Evolutionary conservation across 169 alveolate genomes (phyloP).

Genomic region (Cystoisospora suis): DNA sequence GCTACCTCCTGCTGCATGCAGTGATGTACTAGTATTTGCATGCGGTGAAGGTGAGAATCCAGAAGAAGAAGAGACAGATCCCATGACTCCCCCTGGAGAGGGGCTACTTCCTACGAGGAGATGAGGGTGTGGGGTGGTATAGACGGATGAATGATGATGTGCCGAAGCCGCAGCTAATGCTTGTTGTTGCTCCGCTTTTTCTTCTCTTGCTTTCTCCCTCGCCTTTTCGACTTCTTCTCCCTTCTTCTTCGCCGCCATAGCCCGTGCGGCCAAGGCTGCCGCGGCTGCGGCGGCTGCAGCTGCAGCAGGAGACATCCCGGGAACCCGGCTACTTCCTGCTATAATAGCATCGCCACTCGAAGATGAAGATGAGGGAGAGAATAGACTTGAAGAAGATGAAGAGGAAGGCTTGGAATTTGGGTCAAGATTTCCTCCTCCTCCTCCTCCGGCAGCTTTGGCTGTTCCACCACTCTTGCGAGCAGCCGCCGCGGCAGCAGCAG

Average conservation of each 20-base stretch:
- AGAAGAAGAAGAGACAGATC: too few species aligned
- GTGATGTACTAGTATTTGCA: too few species aligned
- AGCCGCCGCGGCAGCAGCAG: not conserved
- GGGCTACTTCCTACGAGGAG: too few species aligned
- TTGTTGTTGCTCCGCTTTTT: too few species aligned
- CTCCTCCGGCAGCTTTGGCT: not conserved
- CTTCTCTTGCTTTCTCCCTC: too few species aligned
- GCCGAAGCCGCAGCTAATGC: too few species aligned
- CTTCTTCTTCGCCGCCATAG: constrained; percentile 42
- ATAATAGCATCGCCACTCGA: not conserved
- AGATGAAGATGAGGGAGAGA: not conserved
- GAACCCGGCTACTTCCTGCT: not conserved
- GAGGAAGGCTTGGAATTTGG: not conserved
- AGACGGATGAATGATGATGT: too few species aligned
- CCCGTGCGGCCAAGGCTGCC: constrained; percentile 26
- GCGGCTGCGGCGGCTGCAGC: constrained; percentile 39
- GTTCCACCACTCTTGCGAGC: not conserved
- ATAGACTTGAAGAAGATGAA: not conserved
- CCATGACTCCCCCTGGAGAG: too few species aligned
- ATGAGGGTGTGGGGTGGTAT: too few species aligned
- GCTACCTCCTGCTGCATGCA: too few species aligned
- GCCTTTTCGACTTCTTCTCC: constrained; percentile 30
- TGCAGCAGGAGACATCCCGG: constrained; percentile 41
- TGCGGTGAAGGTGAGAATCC: too few species aligned
- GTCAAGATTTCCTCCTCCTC: not conserved